Evolutionary conservation across 2,329 filamentous ascomycete genomes (phyloP), one percentile per base, ranked within the genome.

Genomic region (Aureobasidium mangrovei): DNA sequence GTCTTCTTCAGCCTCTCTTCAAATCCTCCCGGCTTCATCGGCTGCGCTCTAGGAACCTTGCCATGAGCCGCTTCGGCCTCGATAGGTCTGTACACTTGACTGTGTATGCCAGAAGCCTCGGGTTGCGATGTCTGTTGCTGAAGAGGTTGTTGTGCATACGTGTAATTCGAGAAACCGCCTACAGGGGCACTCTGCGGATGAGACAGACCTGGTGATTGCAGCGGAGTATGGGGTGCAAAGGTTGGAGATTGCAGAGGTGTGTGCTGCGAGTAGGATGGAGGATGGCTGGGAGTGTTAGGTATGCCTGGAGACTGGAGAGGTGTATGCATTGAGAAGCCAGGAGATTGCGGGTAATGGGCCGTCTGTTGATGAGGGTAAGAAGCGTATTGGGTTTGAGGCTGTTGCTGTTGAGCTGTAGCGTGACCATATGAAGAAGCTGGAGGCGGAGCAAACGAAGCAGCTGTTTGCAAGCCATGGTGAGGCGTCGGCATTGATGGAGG

Each of bases 31-130:
- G 53, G 48, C 44, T 56, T 59, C 3, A 41, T 10, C 57, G 70
- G 62, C 57, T 57, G 33, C 26, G 44, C 35, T 41, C 40, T 51
- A 12, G 51, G 41, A 3, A 47, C 29, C 6, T 58, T 54, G 26
- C 55, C 55, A 32, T 71, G 68, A n/a, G 58, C 54, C 32, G 71
- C 68, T 66, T 88, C 85, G 4, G 71, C 70, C 66, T 86, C 82
- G 4, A 81, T 84, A 1, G 86, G 86, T 53, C 81, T 70, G 64
- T 89, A 90, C 18, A 82, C 69, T 67, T 88, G 85, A 63, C 82
- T 77, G 62, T 90, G 86, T 40, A 88, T 64, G 3, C 53, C 58
- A 56, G 84, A 86, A 3, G 64, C 64, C 5, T 71, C 67, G 18
- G 61, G 56, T 18, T 59, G 53, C n/a, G 61, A 61, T 4, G 60